Percentiles rank a stretch among this genome's conserved stretches.
phyloP scores from a whole-genome alignment of 2,329 filamentous ascomycete species.

The Sclerotinia glacialis region DNA sequence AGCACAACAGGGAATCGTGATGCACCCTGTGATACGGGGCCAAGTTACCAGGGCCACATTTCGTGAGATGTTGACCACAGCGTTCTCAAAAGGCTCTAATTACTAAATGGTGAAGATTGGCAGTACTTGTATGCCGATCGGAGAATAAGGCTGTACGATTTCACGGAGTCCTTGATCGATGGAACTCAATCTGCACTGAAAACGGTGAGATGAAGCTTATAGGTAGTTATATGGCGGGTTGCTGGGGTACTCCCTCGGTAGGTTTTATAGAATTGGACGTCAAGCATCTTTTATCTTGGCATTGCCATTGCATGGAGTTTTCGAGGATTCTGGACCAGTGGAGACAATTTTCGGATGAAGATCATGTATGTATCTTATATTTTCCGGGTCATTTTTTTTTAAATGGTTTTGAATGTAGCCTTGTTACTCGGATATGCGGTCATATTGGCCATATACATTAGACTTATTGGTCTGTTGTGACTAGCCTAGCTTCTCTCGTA shows the following conservation, averaged over 20 bases:
- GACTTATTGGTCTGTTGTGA: conserved; percentile 13
- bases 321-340: conserved; percentile 8
- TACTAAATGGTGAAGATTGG: conserved; percentile 20
- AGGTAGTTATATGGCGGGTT: neutral
- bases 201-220: conserved; percentile 12
- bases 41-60: conserved; percentile 16
- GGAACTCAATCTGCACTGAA: conserved; percentile 4
- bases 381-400: conserved; percentile 14
- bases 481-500: neutral
- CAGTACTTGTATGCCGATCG: conserved; percentile 18
- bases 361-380: conserved; percentile 4
- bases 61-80: conserved; percentile 17
- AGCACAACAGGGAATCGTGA: conserved; percentile 18
- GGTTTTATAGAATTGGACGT: neutral
- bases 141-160: conserved; percentile 24
- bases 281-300: conserved; percentile 13
- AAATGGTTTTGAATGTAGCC: neutral
- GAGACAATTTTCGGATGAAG: conserved; percentile 4
- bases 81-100: conserved; percentile 15
- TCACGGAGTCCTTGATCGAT: conserved; percentile 10
- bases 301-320: neutral
- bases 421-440: conserved; percentile 17
- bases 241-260: neutral
- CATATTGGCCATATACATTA: neutral
- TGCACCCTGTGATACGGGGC: conserved; percentile 17